Conservation (phyloP, 352 stramenopile genomes). For the Phytophthora crassamura region DNA sequence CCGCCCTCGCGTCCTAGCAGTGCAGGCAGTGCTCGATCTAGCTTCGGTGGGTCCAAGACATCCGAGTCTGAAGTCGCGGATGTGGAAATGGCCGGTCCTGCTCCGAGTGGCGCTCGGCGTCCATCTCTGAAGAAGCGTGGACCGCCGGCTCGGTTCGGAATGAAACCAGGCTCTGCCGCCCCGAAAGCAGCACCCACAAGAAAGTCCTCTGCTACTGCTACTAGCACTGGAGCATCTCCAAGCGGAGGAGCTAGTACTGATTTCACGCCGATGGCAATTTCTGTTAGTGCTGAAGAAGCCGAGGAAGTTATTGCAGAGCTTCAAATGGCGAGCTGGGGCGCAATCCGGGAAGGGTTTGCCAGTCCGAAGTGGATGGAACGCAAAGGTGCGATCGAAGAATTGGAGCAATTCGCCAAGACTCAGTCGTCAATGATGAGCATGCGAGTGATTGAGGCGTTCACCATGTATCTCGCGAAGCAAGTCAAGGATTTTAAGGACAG, state of each 20-base stretch:
- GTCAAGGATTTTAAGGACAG: constrained; percentile 91
- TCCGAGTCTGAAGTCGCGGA: constrained; percentile 28
- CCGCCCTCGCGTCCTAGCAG: constrained; percentile 41
- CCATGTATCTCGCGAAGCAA: constrained; percentile 73
- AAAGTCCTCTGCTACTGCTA: constrained; percentile 29
- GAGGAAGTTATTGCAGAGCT: constrained; percentile 63
- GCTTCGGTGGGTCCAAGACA: constrained; percentile 19
- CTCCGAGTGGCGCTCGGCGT: constrained; percentile 12
- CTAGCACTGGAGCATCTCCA: constrained; percentile 13
- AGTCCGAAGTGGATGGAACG: constrained; percentile 87
- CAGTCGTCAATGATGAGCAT: constrained; percentile 65
- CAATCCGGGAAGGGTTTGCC: constrained; percentile 63
- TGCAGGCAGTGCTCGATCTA: constrained; percentile 35
- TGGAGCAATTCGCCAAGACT: constrained; percentile 66
- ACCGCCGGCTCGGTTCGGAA: constrained; percentile 55
- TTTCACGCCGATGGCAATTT: constrained; percentile 71
- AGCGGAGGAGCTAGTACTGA: constrained; percentile 46
- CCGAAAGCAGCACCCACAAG: constrained; percentile 37
- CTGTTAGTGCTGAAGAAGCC: constrained; percentile 70
- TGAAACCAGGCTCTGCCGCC: constrained; percentile 42
- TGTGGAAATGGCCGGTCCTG: constrained; percentile 40
- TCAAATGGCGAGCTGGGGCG: constrained; percentile 63
- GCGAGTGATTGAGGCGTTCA: constrained; percentile 76
- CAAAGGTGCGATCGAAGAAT: constrained; percentile 73
- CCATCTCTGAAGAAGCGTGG: constrained; percentile 57